Base-by-base conservation (phyloP, 106 monocot species). In the Dendrobium nobile region DNA sequence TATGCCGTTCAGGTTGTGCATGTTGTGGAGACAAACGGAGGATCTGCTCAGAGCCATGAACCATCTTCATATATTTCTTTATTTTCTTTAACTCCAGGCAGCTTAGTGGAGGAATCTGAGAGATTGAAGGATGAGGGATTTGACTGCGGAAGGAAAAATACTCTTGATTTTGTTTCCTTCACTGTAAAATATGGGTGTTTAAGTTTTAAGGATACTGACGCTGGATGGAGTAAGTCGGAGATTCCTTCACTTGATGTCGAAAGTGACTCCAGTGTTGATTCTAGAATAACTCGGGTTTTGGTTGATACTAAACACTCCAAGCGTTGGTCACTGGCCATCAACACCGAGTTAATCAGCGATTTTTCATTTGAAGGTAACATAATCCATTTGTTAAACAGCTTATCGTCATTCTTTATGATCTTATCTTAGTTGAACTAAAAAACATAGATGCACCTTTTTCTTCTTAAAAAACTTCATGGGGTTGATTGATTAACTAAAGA, bases 301-400 rank as follows among this genome's bases (percentile, higher is more conserved):
- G 56, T 99, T 20, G 91, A 99, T 83, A 93, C 99, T 11, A 93
- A 87, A 85, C 9, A 78, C 67, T 91, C 99, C 27, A 93, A 87
- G 44, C 89, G 99, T 45, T 99, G 99, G 99, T 33, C 84, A 15
- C 85, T 95, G 73, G 92, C 95, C 77, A 88, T 99, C 78, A 99
- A 99, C 75, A 88, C 85, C 28, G 77, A 93, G 54, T 76, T 85
- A 80, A 86, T 99, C 51, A 70, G 73, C 41, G 88, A 93, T 78
- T 99, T 99, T 80, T 86, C 86, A 22, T 77, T 95, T 74, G 83
- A 88, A 88, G 98, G 98, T 93, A 42, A 85, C 77, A 28, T 51
- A 24, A 11, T 76, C 48, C 47, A 48, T 47, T 76, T 47, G 13
- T 48, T 48, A 13, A 24, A 76, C 10, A 76, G 22, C 18, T 18